phyloP scores from a whole-genome alignment of 176 grass and related monocot species.

The Oryza rufipogon region DNA sequence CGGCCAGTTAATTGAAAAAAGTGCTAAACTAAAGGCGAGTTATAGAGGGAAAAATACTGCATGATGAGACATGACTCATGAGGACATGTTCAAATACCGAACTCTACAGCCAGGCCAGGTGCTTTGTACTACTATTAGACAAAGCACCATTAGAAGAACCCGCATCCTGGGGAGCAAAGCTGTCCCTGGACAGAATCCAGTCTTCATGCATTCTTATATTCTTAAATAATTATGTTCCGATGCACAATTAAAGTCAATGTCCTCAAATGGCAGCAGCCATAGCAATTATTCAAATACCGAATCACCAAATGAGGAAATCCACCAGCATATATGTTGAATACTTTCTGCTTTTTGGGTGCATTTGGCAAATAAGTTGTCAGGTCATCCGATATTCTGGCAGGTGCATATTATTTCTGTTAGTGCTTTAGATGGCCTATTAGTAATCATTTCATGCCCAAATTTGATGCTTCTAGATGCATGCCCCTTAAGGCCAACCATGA shows the following conservation, averaged over 20 bases:
- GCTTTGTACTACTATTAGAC: conserved; percentile 16
- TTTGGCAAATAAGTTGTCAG: conserved; percentile 12
- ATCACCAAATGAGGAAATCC: conserved; percentile 42
- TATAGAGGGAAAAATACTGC: background rate
- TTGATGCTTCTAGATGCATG: conserved; percentile 47
- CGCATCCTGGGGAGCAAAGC: conserved; percentile 15
- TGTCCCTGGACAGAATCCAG: conserved; percentile 40
- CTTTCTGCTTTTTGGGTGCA: conserved; percentile 25
- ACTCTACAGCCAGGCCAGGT: conserved; percentile 1
- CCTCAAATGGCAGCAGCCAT: conserved; percentile 27
- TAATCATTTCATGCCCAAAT: conserved; percentile 29
- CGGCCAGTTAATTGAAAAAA: background rate
- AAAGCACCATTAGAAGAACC: conserved; percentile 23
- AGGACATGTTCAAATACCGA: conserved; percentile 31
- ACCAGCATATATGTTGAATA: conserved; percentile 29
- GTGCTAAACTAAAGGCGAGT: background rate
- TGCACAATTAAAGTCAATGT: conserved; percentile 23
- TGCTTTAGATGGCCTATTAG: conserved; percentile 31
- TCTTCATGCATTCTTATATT: conserved; percentile 30
- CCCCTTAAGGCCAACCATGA: conserved; percentile 42
- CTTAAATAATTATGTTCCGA: background rate
- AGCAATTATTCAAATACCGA: conserved; percentile 18
- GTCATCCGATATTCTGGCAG: background rate
- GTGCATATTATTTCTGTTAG: conserved; percentile 27
- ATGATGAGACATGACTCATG: conserved; percentile 8